Percentiles rank a stretch among this genome's conserved stretches.
These are phyloP conservation scores for Teratosphaeria gauchensis DNA, from an alignment of 2,329 filamentous ascomycete species.

Conservation along the genomic window DNA sequence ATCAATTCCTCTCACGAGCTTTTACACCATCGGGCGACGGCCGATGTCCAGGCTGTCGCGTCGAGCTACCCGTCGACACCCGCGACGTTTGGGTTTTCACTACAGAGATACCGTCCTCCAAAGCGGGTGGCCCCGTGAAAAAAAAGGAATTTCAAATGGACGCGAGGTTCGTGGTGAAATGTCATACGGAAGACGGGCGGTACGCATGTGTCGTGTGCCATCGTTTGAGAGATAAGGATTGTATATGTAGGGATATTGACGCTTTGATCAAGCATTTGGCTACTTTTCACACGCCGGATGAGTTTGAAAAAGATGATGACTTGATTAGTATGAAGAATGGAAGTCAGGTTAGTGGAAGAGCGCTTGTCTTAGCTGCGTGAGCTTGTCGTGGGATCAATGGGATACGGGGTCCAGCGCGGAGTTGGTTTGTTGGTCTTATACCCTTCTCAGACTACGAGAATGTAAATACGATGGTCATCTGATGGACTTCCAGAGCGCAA, in stretches of 20 bases:
- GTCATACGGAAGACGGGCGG: not conserved
- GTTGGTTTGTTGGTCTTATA: not conserved
- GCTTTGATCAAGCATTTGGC: constrained; percentile 1
- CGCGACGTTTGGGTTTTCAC: constrained; percentile 1
- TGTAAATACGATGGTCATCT: not conserved
- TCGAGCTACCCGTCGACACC: not conserved
- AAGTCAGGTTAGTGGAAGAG: not conserved
- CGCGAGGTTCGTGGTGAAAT: constrained; percentile 1
- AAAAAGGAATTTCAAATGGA: not conserved
- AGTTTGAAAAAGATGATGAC: constrained; percentile 1
- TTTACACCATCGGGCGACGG: not conserved
- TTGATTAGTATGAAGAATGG: constrained; percentile 2
- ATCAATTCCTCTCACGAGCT: not conserved
- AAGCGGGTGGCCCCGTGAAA: not conserved
- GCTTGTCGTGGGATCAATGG: not conserved
- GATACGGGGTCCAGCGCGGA: not conserved
- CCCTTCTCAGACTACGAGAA: not conserved
- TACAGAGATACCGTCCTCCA: not conserved
- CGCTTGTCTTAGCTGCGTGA: not conserved
- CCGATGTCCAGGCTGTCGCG: not conserved
- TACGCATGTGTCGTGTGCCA: constrained; percentile 2
- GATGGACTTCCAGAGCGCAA: too few relatives aligned
- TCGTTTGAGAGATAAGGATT: not conserved
- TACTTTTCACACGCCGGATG: not conserved
- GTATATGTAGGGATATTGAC: not conserved